Base-by-base conservation (phyloP, 108 stramenopile genomes). In the Nannochloropsis salina region DNA sequence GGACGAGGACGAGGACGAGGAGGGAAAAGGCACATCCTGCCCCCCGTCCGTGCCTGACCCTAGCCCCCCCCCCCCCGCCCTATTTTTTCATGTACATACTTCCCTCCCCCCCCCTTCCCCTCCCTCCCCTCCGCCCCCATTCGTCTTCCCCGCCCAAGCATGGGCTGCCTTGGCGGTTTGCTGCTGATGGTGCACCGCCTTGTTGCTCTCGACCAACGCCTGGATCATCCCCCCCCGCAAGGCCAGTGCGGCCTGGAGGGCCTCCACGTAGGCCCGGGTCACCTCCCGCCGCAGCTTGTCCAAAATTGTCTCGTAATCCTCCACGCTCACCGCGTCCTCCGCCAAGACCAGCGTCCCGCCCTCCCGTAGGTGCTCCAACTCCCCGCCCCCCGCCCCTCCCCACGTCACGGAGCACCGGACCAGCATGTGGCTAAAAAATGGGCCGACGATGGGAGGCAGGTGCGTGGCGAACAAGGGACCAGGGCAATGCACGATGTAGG, bases 391-490 rank as follows among this genome's bases (percentile, higher is more conserved):
- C n/a, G 20, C 61, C 61, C 61, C 61, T 74, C 61, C 61, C 61
- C 61, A 74, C 8, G 61, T 74, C 61, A 74, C 61, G 3, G 61
- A 74, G n/a, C 61, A 74, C 61, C 61, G 61, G 20, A 74, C 61
- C 15, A 74, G 20, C 61, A 74, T 74, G 61, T 74, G 61, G 20
- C 20, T n/a, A 15, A 74, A 74, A 8, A 74, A 74, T 6, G 61
- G 61, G 6, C 61, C 61, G 61, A 74, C 61, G 6, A 74, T 74
- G 61, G 61, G 61, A 74, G 61, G 61, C 61, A 74, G n/a, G n/a
- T 74, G 61, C 61, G 61, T n/a, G 61, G 61, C 61, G 6, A 74
- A 74, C 5, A 74, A 6, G 3, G 61, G 61, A 8, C 61, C 20
- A 6, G 61, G 61, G 61, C 61, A 74, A 6, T 74, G 15, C 61